Conservation (phyloP, 768 basidiomycete genomes). For the Sarcomyxa edulis region DNA sequence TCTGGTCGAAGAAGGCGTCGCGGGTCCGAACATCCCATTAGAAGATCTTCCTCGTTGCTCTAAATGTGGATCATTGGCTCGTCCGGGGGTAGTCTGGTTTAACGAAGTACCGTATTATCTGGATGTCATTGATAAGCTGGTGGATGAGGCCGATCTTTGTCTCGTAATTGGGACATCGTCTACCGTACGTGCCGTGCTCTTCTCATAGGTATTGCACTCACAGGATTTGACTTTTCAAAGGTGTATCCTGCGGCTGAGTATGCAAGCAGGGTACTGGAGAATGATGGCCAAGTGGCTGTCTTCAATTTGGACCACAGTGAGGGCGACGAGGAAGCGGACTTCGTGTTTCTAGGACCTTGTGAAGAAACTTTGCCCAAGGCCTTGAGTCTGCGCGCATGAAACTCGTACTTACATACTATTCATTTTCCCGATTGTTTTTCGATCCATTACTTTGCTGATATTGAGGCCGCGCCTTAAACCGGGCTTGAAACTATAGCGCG, state of each 20-base stretch:
- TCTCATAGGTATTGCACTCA: not conserved
- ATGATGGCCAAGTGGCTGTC: constrained; percentile 35
- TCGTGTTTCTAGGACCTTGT: constrained; percentile 45
- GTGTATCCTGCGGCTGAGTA: constrained; percentile 40
- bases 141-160: constrained; percentile 42
- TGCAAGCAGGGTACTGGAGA: constrained; percentile 23
- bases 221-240: constrained; percentile 15
- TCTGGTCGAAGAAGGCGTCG: constrained; percentile 24
- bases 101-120: constrained; percentile 38
- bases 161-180: constrained; percentile 55
- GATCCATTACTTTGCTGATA: too few relatives aligned
- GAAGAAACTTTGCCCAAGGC: constrained; percentile 38
- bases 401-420: too few relatives aligned
- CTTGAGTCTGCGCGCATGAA: constrained; percentile 19
- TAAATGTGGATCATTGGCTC: constrained; percentile 34
- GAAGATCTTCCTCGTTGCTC: constrained; percentile 38
- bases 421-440: not conserved
- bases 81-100: constrained; percentile 60
- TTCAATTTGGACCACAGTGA: constrained; percentile 30
- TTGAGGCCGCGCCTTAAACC: too few relatives aligned
- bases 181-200: constrained; percentile 25
- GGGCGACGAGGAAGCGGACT: constrained; percentile 40
- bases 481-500: too few relatives aligned
- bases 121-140: constrained; percentile 32
- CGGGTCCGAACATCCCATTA: constrained; percentile 32